phyloP scores from a whole-genome alignment of 768 basidiomycete genomes.

The Gloeophyllum trabeum region DNA sequence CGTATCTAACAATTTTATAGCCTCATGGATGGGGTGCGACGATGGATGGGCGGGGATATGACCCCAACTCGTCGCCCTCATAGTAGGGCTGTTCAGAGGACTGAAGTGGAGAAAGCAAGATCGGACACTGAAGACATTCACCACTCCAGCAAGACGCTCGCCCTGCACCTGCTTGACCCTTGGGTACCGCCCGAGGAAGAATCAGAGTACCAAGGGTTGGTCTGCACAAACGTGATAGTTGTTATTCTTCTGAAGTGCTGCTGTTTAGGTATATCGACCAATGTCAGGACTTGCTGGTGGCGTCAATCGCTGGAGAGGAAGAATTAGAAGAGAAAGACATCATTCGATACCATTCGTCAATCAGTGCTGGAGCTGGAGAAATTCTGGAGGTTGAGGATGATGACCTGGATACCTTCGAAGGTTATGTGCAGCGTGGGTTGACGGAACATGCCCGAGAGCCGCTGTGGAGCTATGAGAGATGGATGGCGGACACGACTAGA shows the following conservation, averaged over 20 bases:
- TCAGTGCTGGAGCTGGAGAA: background rate
- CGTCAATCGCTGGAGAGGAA: conserved; percentile 41
- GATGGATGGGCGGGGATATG: conserved; percentile 60
- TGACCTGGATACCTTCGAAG: background rate
- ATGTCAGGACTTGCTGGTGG: conserved; percentile 51
- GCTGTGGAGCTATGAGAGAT: background rate
- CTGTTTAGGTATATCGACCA: conserved; percentile 59
- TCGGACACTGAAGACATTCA: conserved; percentile 11
- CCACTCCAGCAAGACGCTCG: conserved; percentile 47
- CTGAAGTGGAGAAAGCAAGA: no score
- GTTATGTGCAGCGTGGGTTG: background rate
- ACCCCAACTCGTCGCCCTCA: conserved; percentile 29
- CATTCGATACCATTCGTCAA: background rate
- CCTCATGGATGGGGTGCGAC: conserved; percentile 67
- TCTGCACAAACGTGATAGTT: conserved; percentile 1
- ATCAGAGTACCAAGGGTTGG: conserved; percentile 63
- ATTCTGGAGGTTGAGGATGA: background rate
- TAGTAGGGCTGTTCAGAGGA: conserved; percentile 27
- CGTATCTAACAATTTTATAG: conserved; percentile 21
- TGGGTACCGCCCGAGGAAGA: conserved; percentile 52
- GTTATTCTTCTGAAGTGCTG: background rate
- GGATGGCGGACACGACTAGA: background rate
- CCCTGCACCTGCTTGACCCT: conserved; percentile 47
- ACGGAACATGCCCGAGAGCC: background rate
- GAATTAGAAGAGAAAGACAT: background rate